phyloP scores from a whole-genome alignment of 2,329 filamentous ascomycete genomes.

The Plenodomus biglobosus region DNA sequence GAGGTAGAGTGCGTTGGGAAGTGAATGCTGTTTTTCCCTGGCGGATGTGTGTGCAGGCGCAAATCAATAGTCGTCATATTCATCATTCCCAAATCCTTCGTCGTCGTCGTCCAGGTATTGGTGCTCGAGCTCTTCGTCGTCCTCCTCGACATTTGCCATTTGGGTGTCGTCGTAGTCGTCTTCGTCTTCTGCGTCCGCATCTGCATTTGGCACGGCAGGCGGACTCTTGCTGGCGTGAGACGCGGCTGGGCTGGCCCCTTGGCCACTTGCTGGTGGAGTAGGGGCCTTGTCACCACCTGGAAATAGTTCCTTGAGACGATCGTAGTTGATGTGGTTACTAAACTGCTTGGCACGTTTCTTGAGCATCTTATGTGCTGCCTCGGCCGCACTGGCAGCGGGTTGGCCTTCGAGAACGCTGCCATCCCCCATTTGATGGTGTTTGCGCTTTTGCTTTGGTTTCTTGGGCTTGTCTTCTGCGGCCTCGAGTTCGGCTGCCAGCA shows the following conservation, averaged over 20 bases:
- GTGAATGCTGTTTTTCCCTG: too few relatives aligned
- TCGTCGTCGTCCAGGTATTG: conserved; percentile 49
- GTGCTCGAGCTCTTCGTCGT: conserved; percentile 44
- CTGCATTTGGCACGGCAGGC: conserved; percentile 5
- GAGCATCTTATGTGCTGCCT: conserved; percentile 51
- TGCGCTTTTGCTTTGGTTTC: conserved; percentile 51
- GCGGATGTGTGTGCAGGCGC: too few relatives aligned
- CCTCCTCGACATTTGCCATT: conserved; percentile 43
- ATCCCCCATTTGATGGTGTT: conserved; percentile 43
- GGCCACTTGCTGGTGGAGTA: conserved; percentile 22
- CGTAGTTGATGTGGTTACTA: conserved; percentile 52
- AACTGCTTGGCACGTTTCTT: conserved; percentile 49
- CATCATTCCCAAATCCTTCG: conserved; percentile 47
- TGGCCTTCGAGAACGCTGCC: conserved; percentile 48
- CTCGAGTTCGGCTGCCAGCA: conserved; percentile 70
- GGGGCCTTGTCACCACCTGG: conserved; percentile 18
- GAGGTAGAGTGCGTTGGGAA: too few relatives aligned
- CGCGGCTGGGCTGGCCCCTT: conserved; percentile 24
- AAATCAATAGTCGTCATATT: conserved; percentile 26
- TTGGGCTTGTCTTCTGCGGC: conserved; percentile 54
- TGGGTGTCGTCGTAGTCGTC: conserved; percentile 37
- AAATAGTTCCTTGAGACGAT: conserved; percentile 48
- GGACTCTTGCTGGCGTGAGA: conserved; percentile 10
- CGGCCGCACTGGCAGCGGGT: conserved; percentile 48
- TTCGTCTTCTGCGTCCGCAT: conserved; percentile 19